Base-by-base conservation (phyloP, 2,329 filamentous ascomycete genomes). In the Aspergillus hortae region DNA sequence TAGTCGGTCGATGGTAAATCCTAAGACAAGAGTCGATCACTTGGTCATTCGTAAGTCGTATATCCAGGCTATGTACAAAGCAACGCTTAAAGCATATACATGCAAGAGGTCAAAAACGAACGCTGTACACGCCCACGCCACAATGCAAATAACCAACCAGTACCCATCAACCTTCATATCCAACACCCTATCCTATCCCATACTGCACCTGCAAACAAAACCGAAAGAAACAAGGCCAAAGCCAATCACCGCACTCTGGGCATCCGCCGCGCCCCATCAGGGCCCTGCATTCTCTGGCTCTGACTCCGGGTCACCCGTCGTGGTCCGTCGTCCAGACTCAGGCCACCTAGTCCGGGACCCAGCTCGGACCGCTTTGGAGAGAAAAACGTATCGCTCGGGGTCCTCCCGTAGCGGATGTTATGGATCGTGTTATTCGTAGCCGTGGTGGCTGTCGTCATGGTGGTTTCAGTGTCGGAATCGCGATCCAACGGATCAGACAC, bases 391-490 rank as follows among this genome's bases (percentile, higher is more conserved):
- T 60, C 58, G 41, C 55, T 56, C 6, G 50, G 50, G 27, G 56
- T 56, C 14, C 60, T 58, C 21, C 65, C 69, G 46, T 71, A 68
- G n/a, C 70, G 65, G 38, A 70, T 72, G 40, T 72, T 67, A 17
- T 58, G 62, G 32, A 66, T 65, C 2, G 67, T 70, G 32, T 61
- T 63, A 58, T 69, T 66, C 5, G 68, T 72, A 35, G 57, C 60
- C 5, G 58, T 60, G 1, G 67, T 69, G 12, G 67, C 61, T 12
- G 61, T 64, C 6, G 68, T 71, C 35, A 66, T 59, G 4, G 66
- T 61, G n/a, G 68, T 72, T 52, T 72, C 70, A 21, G 58, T 62
- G 44, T 72, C 70, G 4, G 70, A 72, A 46, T 72, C 69, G 40
- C 57, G 61, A 27, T 67, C 67, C 25, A 63, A 63, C 12, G 44